phyloP scores from a whole-genome alignment of 1,284 basidiomycete species.

The Takashimella tepidaria region DNA sequence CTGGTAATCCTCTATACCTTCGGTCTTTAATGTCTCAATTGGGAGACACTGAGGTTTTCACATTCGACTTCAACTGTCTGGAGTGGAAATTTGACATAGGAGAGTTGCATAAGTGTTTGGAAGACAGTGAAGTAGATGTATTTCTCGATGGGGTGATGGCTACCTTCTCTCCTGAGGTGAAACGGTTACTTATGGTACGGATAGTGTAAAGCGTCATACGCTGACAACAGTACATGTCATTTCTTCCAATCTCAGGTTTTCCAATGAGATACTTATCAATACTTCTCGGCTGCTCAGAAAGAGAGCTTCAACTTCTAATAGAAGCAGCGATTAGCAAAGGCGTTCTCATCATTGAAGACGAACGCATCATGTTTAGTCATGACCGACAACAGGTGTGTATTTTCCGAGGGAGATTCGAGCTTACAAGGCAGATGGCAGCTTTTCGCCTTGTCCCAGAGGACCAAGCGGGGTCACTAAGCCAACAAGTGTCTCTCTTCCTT shows the following conservation, averaged over 20 bases:
- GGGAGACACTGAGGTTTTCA: slow-evolving; percentile 26
- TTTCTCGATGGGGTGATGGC: slow-evolving; percentile 25
- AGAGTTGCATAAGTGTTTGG: slow-evolving; percentile 25
- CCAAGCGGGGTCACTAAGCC: slow-evolving; percentile 14
- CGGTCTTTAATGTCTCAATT: slow-evolving; percentile 25
- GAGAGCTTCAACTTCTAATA: not conserved
- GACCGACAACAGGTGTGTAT: slow-evolving; percentile 31
- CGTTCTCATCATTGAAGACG: slow-evolving; percentile 1
- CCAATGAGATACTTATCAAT: not conserved
- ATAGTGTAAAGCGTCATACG: not conserved
- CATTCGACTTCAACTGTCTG: slow-evolving; percentile 27
- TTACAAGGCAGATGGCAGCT: slow-evolving; percentile 26
- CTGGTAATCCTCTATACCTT: slow-evolving; percentile 29
- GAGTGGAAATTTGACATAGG: slow-evolving; percentile 29
- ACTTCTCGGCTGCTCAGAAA: not conserved
- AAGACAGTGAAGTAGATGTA: slow-evolving; percentile 28
- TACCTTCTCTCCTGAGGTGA: slow-evolving; percentile 16
- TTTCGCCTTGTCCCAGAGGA: slow-evolving; percentile 20
- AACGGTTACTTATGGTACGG: slow-evolving; percentile 24
- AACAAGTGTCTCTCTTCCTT: slow-evolving; percentile 21
- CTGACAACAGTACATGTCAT: slow-evolving; percentile 21
- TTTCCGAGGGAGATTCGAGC: not conserved
- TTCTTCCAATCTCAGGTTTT: slow-evolving; percentile 17
- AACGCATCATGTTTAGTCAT: slow-evolving; percentile 30
- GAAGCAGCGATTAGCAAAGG: slow-evolving; percentile 8